Percentiles rank a stretch among this genome's conserved stretches.
phyloP scores from a whole-genome alignment of 2,329 filamentous ascomycete species.

The Verticillium nonalfalfae region DNA sequence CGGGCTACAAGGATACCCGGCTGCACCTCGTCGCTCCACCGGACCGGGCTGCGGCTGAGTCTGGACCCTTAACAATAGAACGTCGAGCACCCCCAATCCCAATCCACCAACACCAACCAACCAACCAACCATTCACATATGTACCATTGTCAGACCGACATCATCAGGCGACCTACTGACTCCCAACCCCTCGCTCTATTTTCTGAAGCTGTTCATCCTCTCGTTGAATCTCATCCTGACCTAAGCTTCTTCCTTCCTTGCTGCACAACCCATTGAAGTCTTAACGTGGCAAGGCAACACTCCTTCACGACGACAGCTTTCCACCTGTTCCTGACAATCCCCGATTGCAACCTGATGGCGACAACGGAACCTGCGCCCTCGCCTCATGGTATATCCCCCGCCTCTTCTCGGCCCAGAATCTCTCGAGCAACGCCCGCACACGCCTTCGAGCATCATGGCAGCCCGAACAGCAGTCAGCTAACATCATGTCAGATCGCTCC shows the following conservation, averaged over 20 bases:
- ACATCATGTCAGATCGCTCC: slow-evolving; percentile 54
- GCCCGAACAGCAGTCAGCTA: slow-evolving; percentile 14
- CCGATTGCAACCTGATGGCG: slow-evolving; percentile 9
- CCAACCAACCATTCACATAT: neutral
- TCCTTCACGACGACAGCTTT: neutral
- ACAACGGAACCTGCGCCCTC: slow-evolving; percentile 12
- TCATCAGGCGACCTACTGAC: neutral
- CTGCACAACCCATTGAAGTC: neutral
- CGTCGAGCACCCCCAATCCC: neutral
- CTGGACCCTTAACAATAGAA: neutral
- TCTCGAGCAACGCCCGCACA: neutral
- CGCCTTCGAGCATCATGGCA: neutral
- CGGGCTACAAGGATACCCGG: neutral
- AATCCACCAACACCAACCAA: neutral
- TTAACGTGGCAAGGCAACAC: neutral
- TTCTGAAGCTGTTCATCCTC: neutral
- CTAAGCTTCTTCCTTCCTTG: neutral
- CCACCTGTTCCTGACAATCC: neutral
- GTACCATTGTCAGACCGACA: neutral
- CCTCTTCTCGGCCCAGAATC: neutral
- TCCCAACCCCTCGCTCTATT: neutral
- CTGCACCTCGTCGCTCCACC: neutral
- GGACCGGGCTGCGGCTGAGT: neutral
- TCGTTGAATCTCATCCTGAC: neutral
- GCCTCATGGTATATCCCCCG: slow-evolving; percentile 13